Percentiles rank a stretch among this genome's conserved stretches.
Evolutionary conservation across 2,329 filamentous ascomycete genomes (phyloP).

Genomic region (Aureobasidium sp.): DNA sequence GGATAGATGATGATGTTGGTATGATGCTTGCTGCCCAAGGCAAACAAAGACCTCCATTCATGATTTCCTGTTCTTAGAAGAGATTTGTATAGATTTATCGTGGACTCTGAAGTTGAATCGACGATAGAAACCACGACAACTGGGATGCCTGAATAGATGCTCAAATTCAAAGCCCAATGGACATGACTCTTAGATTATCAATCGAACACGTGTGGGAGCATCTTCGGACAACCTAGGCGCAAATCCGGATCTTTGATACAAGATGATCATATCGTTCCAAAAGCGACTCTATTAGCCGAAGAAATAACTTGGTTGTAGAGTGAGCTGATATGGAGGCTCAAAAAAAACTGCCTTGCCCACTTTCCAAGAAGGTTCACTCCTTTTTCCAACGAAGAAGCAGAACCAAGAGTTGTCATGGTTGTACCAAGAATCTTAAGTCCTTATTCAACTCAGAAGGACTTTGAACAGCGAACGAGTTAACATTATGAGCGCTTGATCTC

Average conservation of each 20-base stretch:
- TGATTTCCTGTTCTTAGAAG: no score
- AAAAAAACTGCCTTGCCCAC: not conserved
- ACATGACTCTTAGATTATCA: no score
- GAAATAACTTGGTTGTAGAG: not conserved
- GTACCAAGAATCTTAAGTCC: no score
- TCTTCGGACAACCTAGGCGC: not conserved
- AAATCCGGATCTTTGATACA: not conserved
- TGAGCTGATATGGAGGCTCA: not conserved
- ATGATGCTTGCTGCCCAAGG: not conserved
- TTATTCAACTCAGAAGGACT: no score
- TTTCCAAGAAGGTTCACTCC: no score
- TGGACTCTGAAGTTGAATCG: no score
- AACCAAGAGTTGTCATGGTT: no score
- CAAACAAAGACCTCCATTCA: not conserved
- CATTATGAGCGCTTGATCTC: slow-evolving; percentile 63
- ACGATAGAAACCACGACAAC: no score
- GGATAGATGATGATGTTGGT: not conserved
- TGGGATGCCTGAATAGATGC: no score
- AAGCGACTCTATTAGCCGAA: not conserved
- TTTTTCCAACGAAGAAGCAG: no score
- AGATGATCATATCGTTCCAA: not conserved
- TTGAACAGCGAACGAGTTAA: not conserved
- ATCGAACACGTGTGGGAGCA: not conserved
- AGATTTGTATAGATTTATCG: no score
- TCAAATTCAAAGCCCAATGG: no score